Conservation (phyloP, 805 yeast genomes). For the Nakazawaea pomicola region DNA sequence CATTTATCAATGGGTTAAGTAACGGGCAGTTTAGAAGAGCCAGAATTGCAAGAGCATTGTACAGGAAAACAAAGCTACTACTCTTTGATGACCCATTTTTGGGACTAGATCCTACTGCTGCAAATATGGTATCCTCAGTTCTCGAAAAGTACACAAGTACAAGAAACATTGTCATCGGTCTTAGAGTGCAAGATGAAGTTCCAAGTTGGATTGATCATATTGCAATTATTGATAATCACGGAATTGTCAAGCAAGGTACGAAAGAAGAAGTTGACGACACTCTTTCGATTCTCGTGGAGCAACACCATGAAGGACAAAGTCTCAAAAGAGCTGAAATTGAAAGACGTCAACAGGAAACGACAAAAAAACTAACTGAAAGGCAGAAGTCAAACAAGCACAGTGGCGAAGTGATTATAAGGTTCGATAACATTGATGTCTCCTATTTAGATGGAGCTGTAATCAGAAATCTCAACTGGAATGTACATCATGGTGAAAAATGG, state of each 20-base stretch:
- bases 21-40: conserved; percentile 95
- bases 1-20: conserved; percentile 84
- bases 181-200: conserved; percentile 66
- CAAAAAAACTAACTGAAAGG: conserved; percentile 10
- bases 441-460: conserved; percentile 63
- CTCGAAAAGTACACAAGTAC: conserved; percentile 26
- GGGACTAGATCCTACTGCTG: conserved; percentile 80
- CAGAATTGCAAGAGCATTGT: conserved; percentile 70
- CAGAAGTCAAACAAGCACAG: conserved; percentile 1
- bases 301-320: conserved; percentile 20
- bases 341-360: conserved; percentile 13
- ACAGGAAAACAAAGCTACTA: conserved; percentile 52
- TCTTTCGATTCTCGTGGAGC: conserved; percentile 20
- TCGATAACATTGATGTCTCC: conserved; percentile 57
- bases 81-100: conserved; percentile 88
- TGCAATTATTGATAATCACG: conserved; percentile 54
- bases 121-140: conserved; percentile 52
- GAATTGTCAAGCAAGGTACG: conserved; percentile 48
- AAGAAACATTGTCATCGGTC: conserved; percentile 54
- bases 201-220: conserved; percentile 81
- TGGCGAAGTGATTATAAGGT: conserved; percentile 34
- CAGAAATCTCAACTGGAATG: conserved; percentile 57
- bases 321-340: conserved; percentile 8
- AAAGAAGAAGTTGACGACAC: conserved; percentile 22
- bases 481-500: conserved; percentile 75